phyloP scores from a whole-genome alignment of 176 grass and related monocot genomes.

The Triticum dicoccoides region DNA sequence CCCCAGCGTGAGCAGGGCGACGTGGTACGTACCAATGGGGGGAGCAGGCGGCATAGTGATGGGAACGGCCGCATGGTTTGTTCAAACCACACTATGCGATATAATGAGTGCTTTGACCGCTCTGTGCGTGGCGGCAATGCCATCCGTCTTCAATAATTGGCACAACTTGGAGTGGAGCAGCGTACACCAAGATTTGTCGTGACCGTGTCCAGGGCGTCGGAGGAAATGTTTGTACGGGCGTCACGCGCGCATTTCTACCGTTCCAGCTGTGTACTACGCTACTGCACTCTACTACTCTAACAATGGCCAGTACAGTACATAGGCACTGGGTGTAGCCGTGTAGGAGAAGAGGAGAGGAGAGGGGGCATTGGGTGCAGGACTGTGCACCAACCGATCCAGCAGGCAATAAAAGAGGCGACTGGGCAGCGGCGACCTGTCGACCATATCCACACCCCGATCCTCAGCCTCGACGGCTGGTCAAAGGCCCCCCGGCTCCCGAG shows the following conservation, averaged over 20 bases:
- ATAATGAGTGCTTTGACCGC: slow-evolving; percentile 14
- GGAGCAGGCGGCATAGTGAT: not conserved
- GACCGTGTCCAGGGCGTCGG: no score
- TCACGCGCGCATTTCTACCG: not conserved
- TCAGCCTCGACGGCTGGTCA: not conserved
- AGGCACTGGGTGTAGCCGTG: no score
- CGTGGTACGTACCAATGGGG: no score
- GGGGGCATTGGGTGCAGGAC: no score
- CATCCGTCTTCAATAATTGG: slow-evolving; percentile 17
- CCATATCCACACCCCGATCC: not conserved
- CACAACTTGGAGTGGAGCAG: not conserved
- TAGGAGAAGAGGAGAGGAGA: no score
- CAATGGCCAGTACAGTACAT: no score
- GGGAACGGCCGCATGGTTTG: not conserved
- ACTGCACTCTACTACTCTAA: no score
- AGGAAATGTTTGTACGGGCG: not conserved
- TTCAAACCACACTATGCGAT: not conserved
- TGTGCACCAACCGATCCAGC: not conserved
- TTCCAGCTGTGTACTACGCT: not conserved
- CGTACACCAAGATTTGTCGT: not conserved
- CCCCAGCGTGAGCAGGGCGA: no score
- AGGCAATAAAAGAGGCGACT: not conserved
- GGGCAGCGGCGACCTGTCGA: not conserved
- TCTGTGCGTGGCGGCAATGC: not conserved
- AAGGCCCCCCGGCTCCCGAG: not conserved